These are phyloP conservation scores for Claviceps monticola DNA, from an alignment of 2,329 filamentous ascomycete genomes.

Conservation along the genomic window DNA sequence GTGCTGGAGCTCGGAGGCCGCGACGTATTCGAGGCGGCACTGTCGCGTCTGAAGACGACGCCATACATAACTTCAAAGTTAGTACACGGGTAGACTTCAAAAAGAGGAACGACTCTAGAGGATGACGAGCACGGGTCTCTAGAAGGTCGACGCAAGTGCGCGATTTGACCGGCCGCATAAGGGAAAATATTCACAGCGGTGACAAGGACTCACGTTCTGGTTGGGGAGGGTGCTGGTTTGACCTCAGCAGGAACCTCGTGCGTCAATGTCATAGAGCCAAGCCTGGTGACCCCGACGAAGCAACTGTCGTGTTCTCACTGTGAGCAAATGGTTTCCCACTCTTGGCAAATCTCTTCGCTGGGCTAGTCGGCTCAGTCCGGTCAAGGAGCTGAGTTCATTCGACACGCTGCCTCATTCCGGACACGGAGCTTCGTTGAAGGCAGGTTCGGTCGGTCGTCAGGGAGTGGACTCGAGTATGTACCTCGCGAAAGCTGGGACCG, in stretches of 20 bases:
- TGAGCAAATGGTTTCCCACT: slow-evolving; percentile 9
- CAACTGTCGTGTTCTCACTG: slow-evolving; percentile 10
- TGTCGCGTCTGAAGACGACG: slow-evolving; percentile 1
- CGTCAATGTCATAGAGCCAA: slow-evolving; percentile 25
- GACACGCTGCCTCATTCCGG: slow-evolving; percentile 46
- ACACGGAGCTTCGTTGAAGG: slow-evolving; percentile 4
- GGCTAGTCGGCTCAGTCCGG: slow-evolving; percentile 37
- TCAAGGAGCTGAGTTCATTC: slow-evolving; percentile 44
- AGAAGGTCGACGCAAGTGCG: too few relatives aligned
- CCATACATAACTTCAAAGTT: background rate
- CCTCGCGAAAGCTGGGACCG: background rate
- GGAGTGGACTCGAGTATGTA: background rate
- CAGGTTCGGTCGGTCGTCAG: slow-evolving; percentile 1
- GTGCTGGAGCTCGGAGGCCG: slow-evolving; percentile 9
- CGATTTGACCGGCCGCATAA: too few relatives aligned
- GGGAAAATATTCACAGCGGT: background rate
- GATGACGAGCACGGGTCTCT: too few relatives aligned
- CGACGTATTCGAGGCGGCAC: slow-evolving; percentile 8
- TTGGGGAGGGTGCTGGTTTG: slow-evolving; percentile 42
- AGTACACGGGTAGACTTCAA: background rate
- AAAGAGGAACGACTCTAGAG: background rate
- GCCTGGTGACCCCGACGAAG: slow-evolving; percentile 9
- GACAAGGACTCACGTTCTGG: slow-evolving; percentile 32
- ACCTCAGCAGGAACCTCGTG: slow-evolving; percentile 44
- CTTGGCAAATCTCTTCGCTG: slow-evolving; percentile 11